Conservation (phyloP, 192 early-diverging fungal species). For the Rhizophagus prolifer region DNA sequence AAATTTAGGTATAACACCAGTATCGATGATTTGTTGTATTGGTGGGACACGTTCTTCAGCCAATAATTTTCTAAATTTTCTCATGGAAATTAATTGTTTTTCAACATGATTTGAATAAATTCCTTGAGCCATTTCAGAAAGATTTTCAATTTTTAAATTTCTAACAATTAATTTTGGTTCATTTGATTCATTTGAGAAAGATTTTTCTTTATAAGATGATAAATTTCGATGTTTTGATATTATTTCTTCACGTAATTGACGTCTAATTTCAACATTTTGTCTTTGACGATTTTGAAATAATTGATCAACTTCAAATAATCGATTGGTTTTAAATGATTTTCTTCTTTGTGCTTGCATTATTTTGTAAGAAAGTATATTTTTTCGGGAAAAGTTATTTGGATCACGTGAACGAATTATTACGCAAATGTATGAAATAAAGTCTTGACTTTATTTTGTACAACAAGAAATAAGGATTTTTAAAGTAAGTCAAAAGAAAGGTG, state of each 20-base stretch:
- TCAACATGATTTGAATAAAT: constrained; percentile 46
- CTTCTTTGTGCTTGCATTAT: constrained; percentile 25
- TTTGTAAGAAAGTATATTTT: too few species aligned
- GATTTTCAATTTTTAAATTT: constrained; percentile 29
- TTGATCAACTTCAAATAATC: constrained; percentile 48
- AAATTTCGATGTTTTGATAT: constrained; percentile 52
- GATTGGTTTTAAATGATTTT: constrained; percentile 66
- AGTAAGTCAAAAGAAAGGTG: too few species aligned
- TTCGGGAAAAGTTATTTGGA: too few species aligned
- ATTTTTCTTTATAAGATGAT: neutral
- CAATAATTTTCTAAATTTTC: constrained; percentile 49
- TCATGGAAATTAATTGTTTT: constrained; percentile 43
- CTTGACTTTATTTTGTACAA: too few species aligned
- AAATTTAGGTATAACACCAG: constrained; percentile 50
- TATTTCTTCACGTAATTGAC: constrained; percentile 48
- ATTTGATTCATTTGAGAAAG: neutral
- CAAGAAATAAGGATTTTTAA: too few species aligned
- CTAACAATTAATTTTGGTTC: neutral
- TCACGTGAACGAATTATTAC: too few species aligned
- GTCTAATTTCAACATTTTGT: constrained; percentile 48
- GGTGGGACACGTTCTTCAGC: constrained; percentile 53
- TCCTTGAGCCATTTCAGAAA: constrained; percentile 33
- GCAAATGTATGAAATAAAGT: too few species aligned
- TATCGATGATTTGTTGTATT: constrained; percentile 49
- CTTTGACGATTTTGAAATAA: constrained; percentile 47